Evolutionary conservation across 768 basidiomycete genomes (phyloP), one percentile per base, ranked within the genome.

Genomic region (Chalciporus piperatus): DNA sequence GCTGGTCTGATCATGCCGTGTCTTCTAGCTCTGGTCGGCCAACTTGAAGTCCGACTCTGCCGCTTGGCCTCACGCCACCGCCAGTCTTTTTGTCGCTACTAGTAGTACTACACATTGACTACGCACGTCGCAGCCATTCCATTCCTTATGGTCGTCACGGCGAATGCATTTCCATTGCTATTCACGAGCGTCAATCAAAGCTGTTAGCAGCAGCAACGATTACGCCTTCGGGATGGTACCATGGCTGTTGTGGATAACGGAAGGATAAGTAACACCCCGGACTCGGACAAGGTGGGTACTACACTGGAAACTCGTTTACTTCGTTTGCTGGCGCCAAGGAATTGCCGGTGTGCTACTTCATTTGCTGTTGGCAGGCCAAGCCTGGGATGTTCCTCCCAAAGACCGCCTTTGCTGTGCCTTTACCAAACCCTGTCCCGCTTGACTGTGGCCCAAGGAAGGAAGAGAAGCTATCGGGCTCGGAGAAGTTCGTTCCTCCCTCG

Each of bases 371-470:
- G 7, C 20, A 33, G 14, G 32, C 9, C 30, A 25, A 46, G 14
- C 25, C 23, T 4, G 13, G 13, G 35, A 30, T 19, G 33, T 6
- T 33, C 37, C 46, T 28, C 17, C 30, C 47, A 37, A 55, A 48
- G 28, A 28, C 52, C 47, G 53, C 52, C 25, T 47, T 52, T 45
- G 22, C 47, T 25, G 47, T 48, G 47, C 46, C 27, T 32, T 27
- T 33, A 52, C 47, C 40, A 52, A 39, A 44, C 23, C 19, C 7
- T 39, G 37, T 32, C 33, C 16, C 39, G 8, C 41, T 54, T 23
- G 45, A 17, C 45, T n/a, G 33, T 41, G 27, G n/a, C 33, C 23
- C 23, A 44, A 54, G 22, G 14, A 38, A 25, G 37, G 38, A 40
- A 51, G 14, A 8, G 12, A 27, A 23, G 37, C 35, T 33, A 38